Base-by-base conservation (phyloP, 345 rosid species). In the Crucihimalaya himalaica region DNA sequence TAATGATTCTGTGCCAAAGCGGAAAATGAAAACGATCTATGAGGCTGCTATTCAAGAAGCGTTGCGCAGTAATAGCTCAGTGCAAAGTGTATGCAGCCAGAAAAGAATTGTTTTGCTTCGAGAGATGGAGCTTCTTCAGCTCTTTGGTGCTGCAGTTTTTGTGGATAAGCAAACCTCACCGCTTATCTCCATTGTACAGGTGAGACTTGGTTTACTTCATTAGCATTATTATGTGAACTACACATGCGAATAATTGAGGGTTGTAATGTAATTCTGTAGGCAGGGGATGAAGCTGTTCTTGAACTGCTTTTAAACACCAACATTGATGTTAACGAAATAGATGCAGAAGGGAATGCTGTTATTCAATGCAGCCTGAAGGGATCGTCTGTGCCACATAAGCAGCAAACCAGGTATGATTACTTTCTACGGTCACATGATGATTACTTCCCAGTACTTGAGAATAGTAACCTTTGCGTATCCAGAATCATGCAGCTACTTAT, bases 51-150 rank as follows among this genome's bases (percentile, higher is more conserved):
- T 92, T 43, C 71, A 71, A 48, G 89, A 88, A 78, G 91, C 92
- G 5, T 18, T 84, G 72, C 50, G 65, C 1, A 53, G 81, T 25
- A 79, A 90, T 43, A 66, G 74, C 6, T 79, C 70, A 5, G 51
- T 75, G 19, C 31, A 77, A 64, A 63, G 71, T 62, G 81, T 70
- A 68, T 65, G 69, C 16, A 71, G 56, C 6, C 66, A 59, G 76
- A 88, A 81, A 68, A 74, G 94, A 57, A 85, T 81, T 76, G 83
- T 89, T 42, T 68, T 85, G 80, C 90, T 92, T 58, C 54, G 80
- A 52, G 88, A 78, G 84, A 88, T 89, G 57, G 90, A 81, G 83
- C 68, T 92, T 79, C 91, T 89, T 59, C 96, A 88, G 80, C 84
- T 88, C 52, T 89, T 86, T 40, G 92, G 84, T 20, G 86, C 86